Percentiles rank a stretch among this genome's conserved stretches.
These are phyloP conservation scores for Ochetophila trinervis DNA, from an alignment of 306 rosid species.

Conservation along the genomic window DNA sequence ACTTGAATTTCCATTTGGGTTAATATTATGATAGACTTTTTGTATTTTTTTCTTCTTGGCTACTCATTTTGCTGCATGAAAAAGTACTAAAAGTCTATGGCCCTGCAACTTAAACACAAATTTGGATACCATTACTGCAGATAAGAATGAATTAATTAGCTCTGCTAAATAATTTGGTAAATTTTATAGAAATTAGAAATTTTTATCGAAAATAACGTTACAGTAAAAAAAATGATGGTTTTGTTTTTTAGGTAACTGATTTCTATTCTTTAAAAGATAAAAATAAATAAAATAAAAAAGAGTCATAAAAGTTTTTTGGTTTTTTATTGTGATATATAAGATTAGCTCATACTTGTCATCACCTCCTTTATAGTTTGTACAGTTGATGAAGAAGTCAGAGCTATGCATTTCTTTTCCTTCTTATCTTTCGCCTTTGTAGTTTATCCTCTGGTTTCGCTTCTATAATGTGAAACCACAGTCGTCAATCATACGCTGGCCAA, in stretches of 20 bases:
- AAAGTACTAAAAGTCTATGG: no score
- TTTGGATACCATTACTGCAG: no score
- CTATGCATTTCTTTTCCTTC: neutral
- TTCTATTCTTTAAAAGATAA: conserved; percentile 3
- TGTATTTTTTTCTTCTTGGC: no score
- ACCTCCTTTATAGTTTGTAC: conserved; percentile 26
- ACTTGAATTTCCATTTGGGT: no score
- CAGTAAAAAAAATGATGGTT: no score
- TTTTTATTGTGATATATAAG: conserved; percentile 20
- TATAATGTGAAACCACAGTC: neutral
- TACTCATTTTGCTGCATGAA: no score
- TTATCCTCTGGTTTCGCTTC: neutral
- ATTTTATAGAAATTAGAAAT: no score
- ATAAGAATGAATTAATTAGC: no score
- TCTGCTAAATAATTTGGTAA: no score
- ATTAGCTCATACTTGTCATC: conserved; percentile 17
- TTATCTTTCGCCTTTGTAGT: neutral
- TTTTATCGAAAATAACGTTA: no score
- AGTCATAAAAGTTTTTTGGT: neutral
- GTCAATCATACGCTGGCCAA: neutral
- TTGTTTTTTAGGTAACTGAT: conserved; percentile 1
- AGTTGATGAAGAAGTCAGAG: conserved; percentile 31
- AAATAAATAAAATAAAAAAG: neutral
- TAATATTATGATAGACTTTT: no score
- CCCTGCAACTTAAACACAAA: no score